These are phyloP conservation scores for Reutealis trisperma DNA, from an alignment of 345 rosid species.

Conservation along the genomic window DNA sequence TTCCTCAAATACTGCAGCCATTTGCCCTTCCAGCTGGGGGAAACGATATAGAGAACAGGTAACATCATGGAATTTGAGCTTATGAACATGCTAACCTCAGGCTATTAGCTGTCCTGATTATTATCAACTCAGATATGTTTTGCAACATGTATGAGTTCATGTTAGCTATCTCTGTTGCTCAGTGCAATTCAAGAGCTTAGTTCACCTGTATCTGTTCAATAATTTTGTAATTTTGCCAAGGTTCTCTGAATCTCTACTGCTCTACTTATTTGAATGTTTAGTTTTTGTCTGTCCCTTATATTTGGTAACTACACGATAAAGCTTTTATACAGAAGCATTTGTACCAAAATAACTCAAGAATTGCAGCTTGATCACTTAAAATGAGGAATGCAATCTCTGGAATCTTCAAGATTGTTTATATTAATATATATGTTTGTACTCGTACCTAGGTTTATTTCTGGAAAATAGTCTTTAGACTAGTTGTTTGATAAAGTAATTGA, in stretches of 20 bases:
- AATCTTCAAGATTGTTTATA: background rate
- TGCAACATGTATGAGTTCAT: background rate
- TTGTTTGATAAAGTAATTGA: background rate
- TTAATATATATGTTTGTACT: background rate
- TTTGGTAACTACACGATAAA: background rate
- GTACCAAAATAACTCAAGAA: background rate
- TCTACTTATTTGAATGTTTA: background rate
- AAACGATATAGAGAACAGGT: constrained; percentile 80
- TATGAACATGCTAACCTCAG: background rate
- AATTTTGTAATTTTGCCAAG: background rate
- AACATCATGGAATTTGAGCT: background rate
- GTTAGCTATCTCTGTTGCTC: background rate
- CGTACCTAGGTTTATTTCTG: background rate
- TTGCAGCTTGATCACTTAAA: background rate
- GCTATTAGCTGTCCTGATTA: background rate
- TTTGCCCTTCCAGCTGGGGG: constrained; percentile 96
- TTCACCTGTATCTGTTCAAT: background rate
- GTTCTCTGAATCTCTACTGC: background rate
- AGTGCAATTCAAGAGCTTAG: background rate
- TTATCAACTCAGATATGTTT: background rate
- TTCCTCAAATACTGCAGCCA: constrained; percentile 93
- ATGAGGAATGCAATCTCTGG: background rate
- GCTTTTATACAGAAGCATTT: background rate
- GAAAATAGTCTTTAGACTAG: background rate
- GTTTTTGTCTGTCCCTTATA: background rate